Evolutionary conservation across 2,329 filamentous ascomycete genomes (phyloP).

Genomic region (Phaeophleospora eucalypticola): DNA sequence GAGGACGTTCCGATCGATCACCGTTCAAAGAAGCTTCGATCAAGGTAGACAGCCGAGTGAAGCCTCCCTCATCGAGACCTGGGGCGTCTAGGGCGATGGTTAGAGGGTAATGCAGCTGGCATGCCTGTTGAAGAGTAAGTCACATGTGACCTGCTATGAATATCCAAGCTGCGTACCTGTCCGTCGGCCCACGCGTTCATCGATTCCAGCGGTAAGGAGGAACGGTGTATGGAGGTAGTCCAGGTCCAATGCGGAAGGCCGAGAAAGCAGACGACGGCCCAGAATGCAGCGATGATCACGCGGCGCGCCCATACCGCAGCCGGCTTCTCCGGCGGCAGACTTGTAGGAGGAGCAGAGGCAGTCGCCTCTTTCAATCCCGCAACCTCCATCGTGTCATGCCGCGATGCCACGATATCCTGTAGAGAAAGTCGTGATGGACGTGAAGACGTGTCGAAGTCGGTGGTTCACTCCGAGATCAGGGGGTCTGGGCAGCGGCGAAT

Average conservation of each 20-base stretch:
- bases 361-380: background rate
- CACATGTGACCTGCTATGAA: background rate
- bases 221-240: constrained; percentile 88
- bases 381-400: constrained; percentile 7
- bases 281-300: constrained; percentile 80
- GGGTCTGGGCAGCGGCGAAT: background rate
- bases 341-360: background rate
- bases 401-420: background rate
- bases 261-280: constrained; percentile 76
- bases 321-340: constrained; percentile 69
- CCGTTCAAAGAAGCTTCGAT: constrained; percentile 84
- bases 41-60: constrained; percentile 68
- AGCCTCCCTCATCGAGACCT: constrained; percentile 61
- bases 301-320: constrained; percentile 66
- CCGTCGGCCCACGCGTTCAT: constrained; percentile 94
- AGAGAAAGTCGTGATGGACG: background rate
- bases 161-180: constrained; percentile 53
- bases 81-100: constrained; percentile 73
- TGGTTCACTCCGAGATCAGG: background rate
- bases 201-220: constrained; percentile 71
- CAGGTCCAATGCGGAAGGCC: constrained; percentile 94
- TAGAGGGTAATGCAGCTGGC: constrained; percentile 81
- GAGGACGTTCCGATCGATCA: constrained; percentile 77
- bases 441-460: constrained; percentile 1
- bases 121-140: constrained; percentile 58